A percentile compares a stretch with the other conserved stretches of the same genome.
These are phyloP conservation scores for Dunaliella primolecta DNA, from an alignment of 139 green algal species.

Conservation along the genomic window DNA sequence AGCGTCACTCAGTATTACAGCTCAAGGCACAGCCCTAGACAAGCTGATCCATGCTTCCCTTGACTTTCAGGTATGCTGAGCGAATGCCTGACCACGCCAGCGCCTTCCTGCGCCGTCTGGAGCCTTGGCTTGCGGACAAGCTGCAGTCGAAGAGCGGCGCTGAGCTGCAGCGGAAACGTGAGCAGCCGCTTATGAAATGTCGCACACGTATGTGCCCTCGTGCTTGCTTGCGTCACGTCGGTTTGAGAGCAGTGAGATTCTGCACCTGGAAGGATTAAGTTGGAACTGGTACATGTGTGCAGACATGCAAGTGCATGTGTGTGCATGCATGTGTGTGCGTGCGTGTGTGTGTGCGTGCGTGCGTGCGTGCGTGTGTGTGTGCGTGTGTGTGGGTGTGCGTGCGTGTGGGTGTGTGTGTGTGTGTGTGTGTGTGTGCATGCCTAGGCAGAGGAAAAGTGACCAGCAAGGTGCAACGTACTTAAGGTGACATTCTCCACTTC, in stretches of 20 bases:
- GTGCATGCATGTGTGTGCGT: not conserved
- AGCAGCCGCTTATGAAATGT: too few relatives aligned
- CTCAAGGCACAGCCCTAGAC: too few relatives aligned
- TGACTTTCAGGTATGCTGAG: not conserved
- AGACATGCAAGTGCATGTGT: not conserved
- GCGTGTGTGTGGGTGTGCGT: not conserved
- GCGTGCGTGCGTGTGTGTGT: not conserved
- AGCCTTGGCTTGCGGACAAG: not conserved
- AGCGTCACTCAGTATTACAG: too few relatives aligned
- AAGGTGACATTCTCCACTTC: not conserved
- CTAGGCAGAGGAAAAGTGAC: not conserved
- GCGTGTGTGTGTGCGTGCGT: not conserved
- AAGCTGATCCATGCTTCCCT: too few relatives aligned
- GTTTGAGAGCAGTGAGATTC: too few relatives aligned
- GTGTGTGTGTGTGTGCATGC: not conserved
- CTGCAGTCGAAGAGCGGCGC: too few relatives aligned
- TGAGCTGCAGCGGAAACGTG: too few relatives aligned
- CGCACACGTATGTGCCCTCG: too few relatives aligned
- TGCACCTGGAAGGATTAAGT: too few relatives aligned
- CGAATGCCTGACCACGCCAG: not conserved
- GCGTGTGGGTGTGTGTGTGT: not conserved
- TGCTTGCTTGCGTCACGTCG: too few relatives aligned
- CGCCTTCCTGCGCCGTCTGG: slow-evolving; percentile 10
- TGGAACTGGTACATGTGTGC: not conserved
- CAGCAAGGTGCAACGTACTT: not conserved